Conservation (phyloP, 2,329 filamentous ascomycete species). For the Cordyceps javanica region DNA sequence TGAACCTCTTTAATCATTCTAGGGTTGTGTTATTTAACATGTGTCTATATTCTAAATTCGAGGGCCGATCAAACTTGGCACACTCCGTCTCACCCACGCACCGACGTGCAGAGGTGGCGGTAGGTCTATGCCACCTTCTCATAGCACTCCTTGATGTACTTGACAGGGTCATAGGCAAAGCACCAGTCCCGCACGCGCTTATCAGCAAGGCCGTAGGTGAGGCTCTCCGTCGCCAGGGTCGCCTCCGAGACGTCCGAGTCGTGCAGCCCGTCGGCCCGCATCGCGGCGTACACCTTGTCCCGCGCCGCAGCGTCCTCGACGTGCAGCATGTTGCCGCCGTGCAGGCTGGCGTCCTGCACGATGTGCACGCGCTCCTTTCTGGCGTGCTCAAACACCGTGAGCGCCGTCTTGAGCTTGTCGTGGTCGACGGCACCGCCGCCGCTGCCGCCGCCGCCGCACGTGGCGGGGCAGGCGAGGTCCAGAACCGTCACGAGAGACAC, state of each 20-base stretch:
- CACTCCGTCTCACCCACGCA: too few species aligned
- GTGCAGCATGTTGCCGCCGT: constrained; percentile 14
- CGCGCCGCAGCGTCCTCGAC: constrained; percentile 3
- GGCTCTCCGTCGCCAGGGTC: background rate
- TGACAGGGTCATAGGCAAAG: constrained; percentile 1
- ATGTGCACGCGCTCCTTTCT: constrained; percentile 13
- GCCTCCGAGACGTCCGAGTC: background rate
- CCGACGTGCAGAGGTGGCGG: too few species aligned
- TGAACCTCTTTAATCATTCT: too few species aligned
- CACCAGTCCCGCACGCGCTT: constrained; percentile 9
- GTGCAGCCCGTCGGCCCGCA: constrained; percentile 4
- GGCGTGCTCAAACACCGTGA: constrained; percentile 11
- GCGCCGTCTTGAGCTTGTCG: background rate
- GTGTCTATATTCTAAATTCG: too few species aligned
- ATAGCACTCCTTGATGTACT: background rate
- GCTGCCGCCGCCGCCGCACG: too few species aligned
- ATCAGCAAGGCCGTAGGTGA: constrained; percentile 9
- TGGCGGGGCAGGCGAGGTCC: constrained; percentile 11
- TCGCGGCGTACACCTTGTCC: constrained; percentile 12
- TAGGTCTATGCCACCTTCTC: background rate
- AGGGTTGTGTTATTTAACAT: too few species aligned
- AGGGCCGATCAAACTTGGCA: too few species aligned
- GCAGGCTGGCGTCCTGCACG: constrained; percentile 16
- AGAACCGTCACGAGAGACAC: constrained; percentile 14
- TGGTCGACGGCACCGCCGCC: background rate